Conservation (phyloP, 2,329 filamentous ascomycete genomes). For the Aulographum hederae region DNA sequence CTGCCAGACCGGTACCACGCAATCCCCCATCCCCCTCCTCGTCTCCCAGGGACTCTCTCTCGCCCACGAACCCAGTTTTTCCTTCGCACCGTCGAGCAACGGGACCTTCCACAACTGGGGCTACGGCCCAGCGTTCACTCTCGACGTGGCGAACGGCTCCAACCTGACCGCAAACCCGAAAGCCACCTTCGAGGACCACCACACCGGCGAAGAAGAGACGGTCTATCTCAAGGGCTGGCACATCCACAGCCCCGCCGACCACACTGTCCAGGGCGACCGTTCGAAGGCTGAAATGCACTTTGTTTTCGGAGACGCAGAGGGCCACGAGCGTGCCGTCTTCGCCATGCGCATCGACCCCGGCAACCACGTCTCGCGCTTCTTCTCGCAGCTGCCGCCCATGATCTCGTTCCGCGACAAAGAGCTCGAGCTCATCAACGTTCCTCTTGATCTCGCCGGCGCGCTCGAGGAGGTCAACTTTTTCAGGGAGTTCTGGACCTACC, state of each 20-base stretch:
- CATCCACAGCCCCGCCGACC: slow-evolving; percentile 32
- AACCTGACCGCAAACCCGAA: slow-evolving; percentile 18
- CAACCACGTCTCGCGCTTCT: slow-evolving; percentile 19
- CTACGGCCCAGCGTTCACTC: slow-evolving; percentile 27
- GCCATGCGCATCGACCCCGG: slow-evolving; percentile 28
- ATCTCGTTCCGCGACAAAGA: slow-evolving; percentile 19
- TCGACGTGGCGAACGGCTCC: slow-evolving; percentile 19
- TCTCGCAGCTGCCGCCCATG: slow-evolving; percentile 23
- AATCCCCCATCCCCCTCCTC: slow-evolving; percentile 29
- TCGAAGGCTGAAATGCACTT: slow-evolving; percentile 30
- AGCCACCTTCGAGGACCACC: slow-evolving; percentile 24
- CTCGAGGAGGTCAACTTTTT: slow-evolving; percentile 21
- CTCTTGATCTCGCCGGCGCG: slow-evolving; percentile 15
- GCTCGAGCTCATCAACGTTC: slow-evolving; percentile 8
- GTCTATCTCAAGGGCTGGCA: slow-evolving; percentile 32
- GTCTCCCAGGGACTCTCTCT: slow-evolving; percentile 21
- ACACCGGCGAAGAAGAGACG: slow-evolving; percentile 21
- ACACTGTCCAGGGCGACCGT: slow-evolving; percentile 24
- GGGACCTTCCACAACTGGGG: slow-evolving; percentile 31
- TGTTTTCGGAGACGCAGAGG: slow-evolving; percentile 25
- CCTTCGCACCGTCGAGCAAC: slow-evolving; percentile 17
- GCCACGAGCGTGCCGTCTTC: slow-evolving; percentile 25
- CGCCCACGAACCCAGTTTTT: slow-evolving; percentile 23
- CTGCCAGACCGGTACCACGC: slow-evolving; percentile 32
- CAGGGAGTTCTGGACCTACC: slow-evolving; percentile 30